Conservation (phyloP, 192 early-diverging fungal species). For the Podila verticillata region DNA sequence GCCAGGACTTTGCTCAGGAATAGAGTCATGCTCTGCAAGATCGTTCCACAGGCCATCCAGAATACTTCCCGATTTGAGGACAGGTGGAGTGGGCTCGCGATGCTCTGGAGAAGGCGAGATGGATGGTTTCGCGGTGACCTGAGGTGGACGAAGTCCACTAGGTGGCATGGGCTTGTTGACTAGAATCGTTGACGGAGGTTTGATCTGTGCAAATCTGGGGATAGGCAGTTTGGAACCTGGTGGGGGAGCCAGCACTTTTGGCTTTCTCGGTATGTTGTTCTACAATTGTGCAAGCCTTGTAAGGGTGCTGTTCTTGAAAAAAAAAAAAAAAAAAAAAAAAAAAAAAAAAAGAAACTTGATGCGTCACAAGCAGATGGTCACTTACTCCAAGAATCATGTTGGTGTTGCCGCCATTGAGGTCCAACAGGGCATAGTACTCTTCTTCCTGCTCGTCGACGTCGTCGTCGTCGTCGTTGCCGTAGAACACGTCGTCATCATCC, state of each 20-base stretch:
- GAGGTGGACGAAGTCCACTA: slow-evolving; percentile 25
- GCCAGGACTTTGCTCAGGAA: slow-evolving; percentile 34
- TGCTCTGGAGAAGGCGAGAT: background rate
- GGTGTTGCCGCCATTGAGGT: slow-evolving; percentile 38
- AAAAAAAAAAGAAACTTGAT: background rate
- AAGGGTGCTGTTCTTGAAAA: background rate
- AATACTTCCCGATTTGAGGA: slow-evolving; percentile 17
- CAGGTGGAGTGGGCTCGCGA: background rate
- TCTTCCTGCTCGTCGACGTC: slow-evolving; percentile 39
- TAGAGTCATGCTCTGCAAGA: slow-evolving; percentile 20
- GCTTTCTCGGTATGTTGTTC: slow-evolving; percentile 50
- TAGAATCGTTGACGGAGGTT: background rate
- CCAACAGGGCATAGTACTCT: slow-evolving; percentile 42
- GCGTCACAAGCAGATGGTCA: background rate
- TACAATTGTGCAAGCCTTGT: background rate
- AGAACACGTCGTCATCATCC: slow-evolving; percentile 23
- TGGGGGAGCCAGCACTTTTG: slow-evolving; percentile 31
- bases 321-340: background rate
- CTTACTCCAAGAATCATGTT: slow-evolving; percentile 51
- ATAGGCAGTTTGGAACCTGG: slow-evolving; percentile 39
- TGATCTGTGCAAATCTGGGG: slow-evolving; percentile 7
- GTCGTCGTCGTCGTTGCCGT: slow-evolving; percentile 25
- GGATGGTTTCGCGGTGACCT: slow-evolving; percentile 14
- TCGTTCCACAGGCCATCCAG: slow-evolving; percentile 31
- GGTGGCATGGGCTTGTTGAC: background rate